Evolutionary conservation across 2,329 filamentous ascomycete genomes (phyloP), one percentile per base, ranked within the genome.

Genomic region (Bipolaris victoriae): DNA sequence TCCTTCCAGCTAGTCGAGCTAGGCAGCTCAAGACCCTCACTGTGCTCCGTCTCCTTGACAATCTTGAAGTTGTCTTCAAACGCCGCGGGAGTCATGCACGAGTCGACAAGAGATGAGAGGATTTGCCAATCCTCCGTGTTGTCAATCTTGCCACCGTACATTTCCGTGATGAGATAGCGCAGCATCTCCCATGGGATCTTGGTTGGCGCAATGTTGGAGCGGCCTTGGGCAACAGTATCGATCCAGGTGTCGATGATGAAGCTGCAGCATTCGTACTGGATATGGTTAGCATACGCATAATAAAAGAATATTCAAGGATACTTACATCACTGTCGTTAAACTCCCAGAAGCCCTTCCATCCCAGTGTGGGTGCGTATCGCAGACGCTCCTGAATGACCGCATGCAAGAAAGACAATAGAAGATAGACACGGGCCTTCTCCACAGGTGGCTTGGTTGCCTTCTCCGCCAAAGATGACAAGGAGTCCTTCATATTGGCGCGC

Each of bases 341-440:
- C 78, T 99, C 96, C 95, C 96, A 99, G 84, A 97, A 97, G 52
- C 92, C 92, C 81, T 96, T 97, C 95, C 95, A 99, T 59, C 95
- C 95, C 53, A 99, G 82, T 55, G 85, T 94, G 0, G 95, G 96
- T 22, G 94, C 93, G 76, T 99, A 99, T 61, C 95, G 90, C 61
- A 99, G 82, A 67, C 96, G 85, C 77, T 99, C 95, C 77, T 99
- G 95, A 10, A 97, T 88, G 36, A 99, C 93, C 6, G 95, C 96
- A 74, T 99, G 95, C 68, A 99, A 76, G 84, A 99, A 98, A 3
- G 90, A 95, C 36, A 99, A 84, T 47, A 99, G 82, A 46, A 99
- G 83, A 72, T 99, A 98, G 50, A 99, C 80, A 63, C 96, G 87
- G 20, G 89, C 88, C 73, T 95, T 91, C 79, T 99, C 95, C 9